phyloP scores from a whole-genome alignment of 2,329 filamentous ascomycete genomes.

The Neonectria ditissima region DNA sequence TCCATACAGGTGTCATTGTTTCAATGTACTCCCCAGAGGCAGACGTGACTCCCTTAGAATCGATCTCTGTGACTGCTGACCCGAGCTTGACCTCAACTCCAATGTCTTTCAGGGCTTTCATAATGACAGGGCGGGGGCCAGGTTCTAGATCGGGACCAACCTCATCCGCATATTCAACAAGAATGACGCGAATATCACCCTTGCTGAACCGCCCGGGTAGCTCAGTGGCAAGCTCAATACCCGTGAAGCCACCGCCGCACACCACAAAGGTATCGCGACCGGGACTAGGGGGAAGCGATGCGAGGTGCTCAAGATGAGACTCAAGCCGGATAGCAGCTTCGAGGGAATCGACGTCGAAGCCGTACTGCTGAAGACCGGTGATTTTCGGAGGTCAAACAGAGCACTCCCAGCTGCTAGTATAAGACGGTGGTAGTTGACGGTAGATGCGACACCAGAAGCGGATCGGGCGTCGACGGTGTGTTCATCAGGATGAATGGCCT shows the following conservation, averaged over 20 bases:
- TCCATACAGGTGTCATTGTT: constrained; percentile 52
- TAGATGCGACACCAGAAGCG: not conserved
- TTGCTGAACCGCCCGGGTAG: constrained; percentile 44
- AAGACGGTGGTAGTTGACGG: constrained; percentile 47
- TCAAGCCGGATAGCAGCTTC: constrained; percentile 43
- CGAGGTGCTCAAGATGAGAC: constrained; percentile 41
- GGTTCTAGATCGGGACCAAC: constrained; percentile 50
- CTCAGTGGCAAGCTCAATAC: constrained; percentile 49
- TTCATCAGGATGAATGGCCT: constrained; percentile 32
- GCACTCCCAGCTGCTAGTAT: constrained; percentile 53
- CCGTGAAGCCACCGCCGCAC: constrained; percentile 51
- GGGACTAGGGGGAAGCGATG: constrained; percentile 34
- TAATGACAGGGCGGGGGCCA: constrained; percentile 49
- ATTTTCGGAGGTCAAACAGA: constrained; percentile 38
- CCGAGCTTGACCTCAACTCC: constrained; percentile 48
- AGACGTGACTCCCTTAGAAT: constrained; percentile 41
- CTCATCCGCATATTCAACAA: constrained; percentile 46
- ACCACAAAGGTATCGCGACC: constrained; percentile 52
- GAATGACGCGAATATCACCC: constrained; percentile 31
- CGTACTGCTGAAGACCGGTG: constrained; percentile 47
- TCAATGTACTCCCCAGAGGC: constrained; percentile 49
- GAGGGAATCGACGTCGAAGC: constrained; percentile 51
- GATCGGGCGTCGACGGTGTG: constrained; percentile 34
- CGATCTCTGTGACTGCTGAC: constrained; percentile 41
- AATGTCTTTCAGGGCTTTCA: constrained; percentile 44